phyloP scores from a whole-genome alignment of 345 rosid species.

The Syzygium oleosum region DNA sequence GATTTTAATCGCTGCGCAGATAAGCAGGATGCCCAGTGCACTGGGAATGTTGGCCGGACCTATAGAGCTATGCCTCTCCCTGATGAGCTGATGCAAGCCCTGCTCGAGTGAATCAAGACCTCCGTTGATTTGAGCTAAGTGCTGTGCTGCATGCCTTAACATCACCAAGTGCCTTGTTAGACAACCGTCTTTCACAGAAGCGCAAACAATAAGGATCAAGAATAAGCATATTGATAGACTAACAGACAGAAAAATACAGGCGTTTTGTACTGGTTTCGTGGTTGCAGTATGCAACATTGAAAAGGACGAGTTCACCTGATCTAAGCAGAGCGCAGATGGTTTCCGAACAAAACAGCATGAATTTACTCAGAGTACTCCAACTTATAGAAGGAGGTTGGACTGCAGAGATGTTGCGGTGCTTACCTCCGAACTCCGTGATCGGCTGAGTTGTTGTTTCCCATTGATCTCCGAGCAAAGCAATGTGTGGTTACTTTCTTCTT shows the following conservation, averaged over 20 bases:
- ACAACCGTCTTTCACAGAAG: fast-evolving
- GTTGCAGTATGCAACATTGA: neutral
- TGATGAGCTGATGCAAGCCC: fast-evolving
- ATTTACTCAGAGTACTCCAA: neutral
- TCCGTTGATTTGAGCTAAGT: neutral
- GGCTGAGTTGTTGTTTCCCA: too few relatives aligned
- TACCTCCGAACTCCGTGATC: too few relatives aligned
- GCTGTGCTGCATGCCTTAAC: neutral
- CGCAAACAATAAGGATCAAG: fast-evolving
- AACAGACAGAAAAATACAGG: neutral
- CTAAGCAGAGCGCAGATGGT: neutral
- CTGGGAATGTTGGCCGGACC: fast-evolving
- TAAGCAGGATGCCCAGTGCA: neutral
- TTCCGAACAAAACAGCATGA: neutral
- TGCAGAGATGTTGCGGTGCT: too few relatives aligned
- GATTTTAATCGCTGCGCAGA: neutral
- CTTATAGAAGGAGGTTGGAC: too few relatives aligned
- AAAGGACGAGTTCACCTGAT: neutral
- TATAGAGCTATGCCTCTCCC: neutral
- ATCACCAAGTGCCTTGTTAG: neutral
- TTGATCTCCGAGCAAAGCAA: too few relatives aligned
- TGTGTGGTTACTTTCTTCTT: neutral
- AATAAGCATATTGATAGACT: neutral
- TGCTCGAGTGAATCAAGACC: neutral
- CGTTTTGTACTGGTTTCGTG: too few relatives aligned